Evolutionary conservation across 768 basidiomycete genomes (phyloP).

Genomic region (Myochromella boudieri): DNA sequence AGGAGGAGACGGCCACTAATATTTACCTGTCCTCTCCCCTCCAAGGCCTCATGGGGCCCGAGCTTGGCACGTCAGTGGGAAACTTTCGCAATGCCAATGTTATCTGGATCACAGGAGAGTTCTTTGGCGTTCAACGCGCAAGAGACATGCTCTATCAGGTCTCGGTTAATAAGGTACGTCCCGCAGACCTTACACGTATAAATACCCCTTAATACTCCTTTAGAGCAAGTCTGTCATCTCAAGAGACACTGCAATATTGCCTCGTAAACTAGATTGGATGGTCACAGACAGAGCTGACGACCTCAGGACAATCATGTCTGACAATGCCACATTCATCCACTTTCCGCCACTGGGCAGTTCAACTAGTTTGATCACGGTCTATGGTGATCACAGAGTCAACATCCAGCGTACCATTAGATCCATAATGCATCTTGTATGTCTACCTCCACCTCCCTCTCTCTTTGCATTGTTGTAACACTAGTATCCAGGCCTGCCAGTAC

Average conservation of each 20-base stretch:
- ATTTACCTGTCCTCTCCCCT: constrained; percentile 92
- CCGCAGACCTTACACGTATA: constrained; percentile 7
- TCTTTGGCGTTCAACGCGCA: constrained; percentile 93
- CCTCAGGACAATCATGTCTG: constrained; percentile 88
- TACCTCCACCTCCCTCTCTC: neutral
- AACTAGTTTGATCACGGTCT: constrained; percentile 90
- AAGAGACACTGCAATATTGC: constrained; percentile 89
- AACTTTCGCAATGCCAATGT: constrained; percentile 65
- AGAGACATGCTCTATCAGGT: constrained; percentile 93
- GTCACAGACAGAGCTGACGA: constrained; percentile 95
- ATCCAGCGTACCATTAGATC: constrained; percentile 92
- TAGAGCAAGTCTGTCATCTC: constrained; percentile 91
- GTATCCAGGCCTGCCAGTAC: constrained; percentile 81
- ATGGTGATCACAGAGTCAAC: constrained; percentile 90
- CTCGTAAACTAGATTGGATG: constrained; percentile 98
- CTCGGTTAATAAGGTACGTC: constrained; percentile 77
- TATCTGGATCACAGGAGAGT: constrained; percentile 97
- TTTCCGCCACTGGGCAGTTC: constrained; percentile 92
- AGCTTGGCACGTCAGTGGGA: constrained; percentile 43
- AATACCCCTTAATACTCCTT: neutral
- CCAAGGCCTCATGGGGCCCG: constrained; percentile 79
- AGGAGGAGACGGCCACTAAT: constrained; percentile 96
- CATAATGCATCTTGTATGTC: constrained; percentile 89
- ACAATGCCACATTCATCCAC: constrained; percentile 95
- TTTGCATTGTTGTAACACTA: constrained; percentile 9